Conservation (phyloP, 2,329 filamentous ascomycete genomes). For the Gremmenia infestans region DNA sequence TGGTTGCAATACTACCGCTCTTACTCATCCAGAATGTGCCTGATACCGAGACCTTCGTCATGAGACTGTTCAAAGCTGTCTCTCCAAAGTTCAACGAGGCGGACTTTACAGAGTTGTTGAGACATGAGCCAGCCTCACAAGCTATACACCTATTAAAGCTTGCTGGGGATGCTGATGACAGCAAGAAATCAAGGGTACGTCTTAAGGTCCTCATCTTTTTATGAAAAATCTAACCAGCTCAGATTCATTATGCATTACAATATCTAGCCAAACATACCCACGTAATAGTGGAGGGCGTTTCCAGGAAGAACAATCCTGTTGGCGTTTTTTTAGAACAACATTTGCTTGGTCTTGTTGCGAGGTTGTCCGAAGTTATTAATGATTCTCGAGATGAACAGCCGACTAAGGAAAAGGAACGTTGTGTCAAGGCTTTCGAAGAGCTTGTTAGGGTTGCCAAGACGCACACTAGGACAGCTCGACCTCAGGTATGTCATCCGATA, state of each 20-base stretch:
- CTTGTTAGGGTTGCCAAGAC: slow-evolving; percentile 74
- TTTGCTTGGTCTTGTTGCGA: slow-evolving; percentile 79
- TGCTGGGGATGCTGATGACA: slow-evolving; percentile 62
- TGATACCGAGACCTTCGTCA: slow-evolving; percentile 59
- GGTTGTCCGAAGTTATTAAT: slow-evolving; percentile 75
- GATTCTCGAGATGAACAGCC: slow-evolving; percentile 53
- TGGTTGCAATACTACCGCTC: slow-evolving; percentile 54
- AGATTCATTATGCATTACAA: slow-evolving; percentile 32
- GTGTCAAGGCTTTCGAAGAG: slow-evolving; percentile 78
- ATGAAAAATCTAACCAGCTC: background rate
- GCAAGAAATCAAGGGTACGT: slow-evolving; percentile 53
- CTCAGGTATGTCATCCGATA: slow-evolving; percentile 61
- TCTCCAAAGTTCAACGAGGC: slow-evolving; percentile 65
- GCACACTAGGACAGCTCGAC: slow-evolving; percentile 72
- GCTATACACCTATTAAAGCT: slow-evolving; percentile 78
- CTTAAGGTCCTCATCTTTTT: background rate
- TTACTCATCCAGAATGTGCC: slow-evolving; percentile 53
- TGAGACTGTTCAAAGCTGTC: slow-evolving; percentile 62
- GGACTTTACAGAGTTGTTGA: slow-evolving; percentile 64
- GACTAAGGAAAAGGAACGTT: slow-evolving; percentile 66
- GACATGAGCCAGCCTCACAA: slow-evolving; percentile 68
- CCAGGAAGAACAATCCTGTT: slow-evolving; percentile 51
- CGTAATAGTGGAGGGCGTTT: slow-evolving; percentile 23
- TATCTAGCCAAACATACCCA: slow-evolving; percentile 36
- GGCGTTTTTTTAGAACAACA: slow-evolving; percentile 76